Base-by-base conservation (phyloP, 768 basidiomycete genomes). In the Lactarius hatsudake region DNA sequence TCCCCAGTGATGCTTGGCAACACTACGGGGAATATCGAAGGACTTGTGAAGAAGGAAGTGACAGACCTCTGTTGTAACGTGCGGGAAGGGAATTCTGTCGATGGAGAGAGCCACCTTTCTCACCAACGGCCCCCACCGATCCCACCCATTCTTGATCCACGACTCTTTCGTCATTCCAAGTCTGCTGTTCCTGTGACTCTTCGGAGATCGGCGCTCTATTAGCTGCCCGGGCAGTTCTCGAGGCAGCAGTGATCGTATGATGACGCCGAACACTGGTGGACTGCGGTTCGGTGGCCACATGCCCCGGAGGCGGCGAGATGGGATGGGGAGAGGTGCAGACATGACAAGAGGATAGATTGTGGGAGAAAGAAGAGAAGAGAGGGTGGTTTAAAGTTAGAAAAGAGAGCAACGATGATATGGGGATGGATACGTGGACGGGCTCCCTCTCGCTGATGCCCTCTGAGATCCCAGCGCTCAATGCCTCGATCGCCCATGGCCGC, bases 161-260 rank as follows among this genome's bases (percentile, higher is more conserved):
- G 38, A 71, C 53, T 61, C 67, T 65, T 34, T 70, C 69, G 18
- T 70, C 69, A 38, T 62, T 55, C 71, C 69, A 70, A n/a, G 34
- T 15, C 34, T 69, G 70, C 30, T 65, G 68, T 30, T 71, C 71
- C 36, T 71, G 69, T 23, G 65, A 45, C 40, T 71, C 71, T 36
- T 71, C 71, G 42, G 68, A 70, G 65, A 71, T 71, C 60, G 69
- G 28, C 12, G 30, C 51, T 13, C 71, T 69, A n/a, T 60, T 34
- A 45, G 62, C 63, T n/a, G 64, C 13, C n/a, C 70, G 63, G 26
- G 69, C 56, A 30, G 42, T 66, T 45, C 71, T 60, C 20, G 71
- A 71, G 45, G 69, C 38, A 26, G 68, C 71, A 20, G 71, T 70
- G 65, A 71, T 71, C 60, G 71, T 71, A 45, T 71, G 71, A 36